Base-by-base conservation (phyloP, 2,329 filamentous ascomycete genomes). In the Aspergillus eucalypticola region DNA sequence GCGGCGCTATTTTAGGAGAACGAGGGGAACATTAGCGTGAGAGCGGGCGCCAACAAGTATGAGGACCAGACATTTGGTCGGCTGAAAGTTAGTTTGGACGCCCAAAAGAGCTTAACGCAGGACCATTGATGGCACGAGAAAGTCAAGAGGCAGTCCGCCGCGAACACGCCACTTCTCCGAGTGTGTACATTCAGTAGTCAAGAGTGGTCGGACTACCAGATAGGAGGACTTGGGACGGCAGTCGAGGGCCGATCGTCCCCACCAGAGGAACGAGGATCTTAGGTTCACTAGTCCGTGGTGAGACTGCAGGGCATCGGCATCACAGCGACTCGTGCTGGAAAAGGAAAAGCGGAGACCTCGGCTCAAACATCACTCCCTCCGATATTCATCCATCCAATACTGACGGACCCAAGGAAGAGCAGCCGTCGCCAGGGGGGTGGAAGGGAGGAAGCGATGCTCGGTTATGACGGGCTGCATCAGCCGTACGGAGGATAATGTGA, bases 191-290 rank as follows among this genome's bases (percentile, higher is more conserved):
- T 60, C 61, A 61, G 53, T 57, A 59, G 59, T 53, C 42, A 51
- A 44, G 46, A 60, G 53, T 50, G 19, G 19, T 50, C 25, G 25
- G 46, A 29, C 46, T 50, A 44, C 19, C 41, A 29, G 25, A 10
- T 56, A 66, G 56, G 58, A 59, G 50, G 60, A 57, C 58, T 54
- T 60, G 59, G 64, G 64, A 62, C 64, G 64, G 67, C 63, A 67
- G 46, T 64, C 60, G 64, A 67, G 56, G 62, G 67, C 62, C 63
- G 66, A 69, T 69, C 67, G 59, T 61, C 67, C 60, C 67, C 67
- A 68, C 67, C 56, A 49, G 35, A 64, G 60, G 63, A 65, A 66
- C 65, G 60, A 65, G 63, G 63, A 61, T 67, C 65, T 64, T 66
- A 58, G 60, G 53, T 60, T 64, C 60, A 59, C 53, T 62, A 59